These are phyloP conservation scores for Backusella sp. DNA, from an alignment of 192 early-diverging fungal species.

Conservation along the genomic window DNA sequence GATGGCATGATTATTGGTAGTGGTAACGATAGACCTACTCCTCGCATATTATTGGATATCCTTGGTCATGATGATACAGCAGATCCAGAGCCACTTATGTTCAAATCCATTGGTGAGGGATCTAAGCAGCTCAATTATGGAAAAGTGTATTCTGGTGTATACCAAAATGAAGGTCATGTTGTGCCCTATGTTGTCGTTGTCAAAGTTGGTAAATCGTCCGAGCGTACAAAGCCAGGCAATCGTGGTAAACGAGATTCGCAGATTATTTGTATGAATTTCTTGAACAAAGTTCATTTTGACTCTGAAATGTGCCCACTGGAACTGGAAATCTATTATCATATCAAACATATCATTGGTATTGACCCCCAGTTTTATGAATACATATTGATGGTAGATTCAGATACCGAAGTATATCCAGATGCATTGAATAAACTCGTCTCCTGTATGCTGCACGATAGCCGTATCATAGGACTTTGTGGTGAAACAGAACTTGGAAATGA, in stretches of 20 bases:
- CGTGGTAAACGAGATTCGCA: conserved; percentile 88
- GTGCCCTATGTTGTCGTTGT: conserved; percentile 82
- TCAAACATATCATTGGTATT: conserved; percentile 84
- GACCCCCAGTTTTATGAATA: conserved; percentile 81
- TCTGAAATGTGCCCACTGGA: conserved; percentile 77
- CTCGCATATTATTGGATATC: conserved; percentile 78
- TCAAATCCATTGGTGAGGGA: conserved; percentile 78
- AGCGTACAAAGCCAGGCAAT: conserved; percentile 75
- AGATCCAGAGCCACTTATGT: conserved; percentile 63
- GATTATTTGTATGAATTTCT: conserved; percentile 81
- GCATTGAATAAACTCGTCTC: conserved; percentile 87
- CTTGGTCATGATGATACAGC: conserved; percentile 57
- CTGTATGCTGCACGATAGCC: conserved; percentile 72
- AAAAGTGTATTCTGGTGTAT: conserved; percentile 81
- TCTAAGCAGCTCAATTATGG: conserved; percentile 78
- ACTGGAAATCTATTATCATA: conserved; percentile 79
- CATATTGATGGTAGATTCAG: conserved; percentile 75
- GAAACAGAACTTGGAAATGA: conserved; percentile 96
- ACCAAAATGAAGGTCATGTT: conserved; percentile 69
- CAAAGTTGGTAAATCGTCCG: conserved; percentile 74
- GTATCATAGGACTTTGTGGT: conserved; percentile 94
- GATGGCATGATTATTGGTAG: conserved; percentile 83
- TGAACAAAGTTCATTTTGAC: conserved; percentile 79
- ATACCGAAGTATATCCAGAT: conserved; percentile 81
- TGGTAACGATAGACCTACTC: conserved; percentile 80